A percentile compares a stretch with the other conserved stretches of the same genome.
These are phyloP conservation scores for Gentiana straminea DNA, from an alignment of 257 asterid genomes.

Conservation along the genomic window DNA sequence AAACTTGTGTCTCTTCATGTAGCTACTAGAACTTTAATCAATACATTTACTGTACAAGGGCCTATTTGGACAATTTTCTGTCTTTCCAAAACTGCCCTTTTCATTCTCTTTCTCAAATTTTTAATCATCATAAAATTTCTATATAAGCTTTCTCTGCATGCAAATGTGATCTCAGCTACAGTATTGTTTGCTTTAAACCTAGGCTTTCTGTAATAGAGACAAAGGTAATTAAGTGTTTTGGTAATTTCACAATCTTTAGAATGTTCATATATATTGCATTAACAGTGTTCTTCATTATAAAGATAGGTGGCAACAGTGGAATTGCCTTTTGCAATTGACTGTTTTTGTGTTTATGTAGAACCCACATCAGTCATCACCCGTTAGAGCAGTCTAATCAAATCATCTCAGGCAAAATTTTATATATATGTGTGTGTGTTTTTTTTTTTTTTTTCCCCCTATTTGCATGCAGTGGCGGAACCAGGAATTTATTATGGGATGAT, in stretches of 20 bases:
- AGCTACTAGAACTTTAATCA: neutral
- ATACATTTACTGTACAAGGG: neutral
- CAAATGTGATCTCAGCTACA: neutral
- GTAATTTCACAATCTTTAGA: too few species aligned
- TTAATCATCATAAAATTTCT: constrained; percentile 11
- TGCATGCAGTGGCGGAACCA: too few species aligned
- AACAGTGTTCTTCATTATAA: constrained; percentile 27
- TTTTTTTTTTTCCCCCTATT: too few species aligned
- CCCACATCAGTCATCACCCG: too few species aligned
- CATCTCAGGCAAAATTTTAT: too few species aligned
- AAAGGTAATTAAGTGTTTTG: too few species aligned
- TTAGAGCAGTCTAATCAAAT: too few species aligned
- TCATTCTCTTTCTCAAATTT: neutral
- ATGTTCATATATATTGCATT: constrained; percentile 6
- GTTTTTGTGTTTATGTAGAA: constrained; percentile 7
- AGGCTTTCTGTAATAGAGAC: neutral
- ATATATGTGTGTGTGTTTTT: too few species aligned
- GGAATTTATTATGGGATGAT: too few species aligned
- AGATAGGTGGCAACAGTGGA: constrained; percentile 28
- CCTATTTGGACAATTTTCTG: neutral
- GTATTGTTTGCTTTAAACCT: neutral
- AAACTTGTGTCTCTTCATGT: neutral
- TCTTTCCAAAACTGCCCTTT: neutral
- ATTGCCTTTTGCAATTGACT: constrained; percentile 37
- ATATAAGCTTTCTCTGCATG: neutral